Evolutionary conservation across 208 protist genomes (phyloP), one percentile per base, ranked within the genome.

Genomic region (Porcisia hertigi): DNA sequence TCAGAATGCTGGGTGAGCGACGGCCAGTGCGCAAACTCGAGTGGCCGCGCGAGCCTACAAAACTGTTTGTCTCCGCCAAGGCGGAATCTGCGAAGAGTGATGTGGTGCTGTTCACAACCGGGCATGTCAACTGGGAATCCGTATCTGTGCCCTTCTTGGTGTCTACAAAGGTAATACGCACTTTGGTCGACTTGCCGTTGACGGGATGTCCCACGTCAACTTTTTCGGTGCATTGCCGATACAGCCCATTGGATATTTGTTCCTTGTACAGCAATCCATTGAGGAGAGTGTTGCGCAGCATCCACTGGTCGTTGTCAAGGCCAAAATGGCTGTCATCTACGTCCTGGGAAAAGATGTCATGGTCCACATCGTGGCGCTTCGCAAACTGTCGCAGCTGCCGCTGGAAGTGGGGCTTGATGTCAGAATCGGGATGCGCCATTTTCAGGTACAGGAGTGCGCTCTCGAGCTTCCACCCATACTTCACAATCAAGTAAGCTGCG

Each of bases 271-370:
- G 78, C 5, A 98, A 82, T 14, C 92, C 89, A 76, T 98, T 98
- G 54, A 96, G 81, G 63, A 95, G 79, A 8, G 94, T 98, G 81
- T 98, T 98, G 36, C 92, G 87, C 62, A 98, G 88, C 90, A 98
- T 93, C 94, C 92, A 97, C 78, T 98, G 94, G 74, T 96, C 94
- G 77, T 96, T 98, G 72, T 98, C 92, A 6, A 98, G 83, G 30
- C 86, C 88, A 71, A 96, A 98, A 30, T 84, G 55, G 69, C 81
- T 87, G 75, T 94, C 90, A 72, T 98, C 91, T 9, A 96, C 86
- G 45, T 91, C 84, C n/a, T 80, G 58, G 66, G 93, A 86, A 76
- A 98, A 98, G 23, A 98, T 74, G 73, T 98, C 94, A 53, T 81
- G 79, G n/a, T 97, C 87, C 64, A 92, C 83, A 69, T 80, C 75